Percentiles rank a stretch among this genome's conserved stretches.
Evolutionary conservation across 2,329 filamentous ascomycete species (phyloP).

Genomic region (Harringtonia aguacate): DNA sequence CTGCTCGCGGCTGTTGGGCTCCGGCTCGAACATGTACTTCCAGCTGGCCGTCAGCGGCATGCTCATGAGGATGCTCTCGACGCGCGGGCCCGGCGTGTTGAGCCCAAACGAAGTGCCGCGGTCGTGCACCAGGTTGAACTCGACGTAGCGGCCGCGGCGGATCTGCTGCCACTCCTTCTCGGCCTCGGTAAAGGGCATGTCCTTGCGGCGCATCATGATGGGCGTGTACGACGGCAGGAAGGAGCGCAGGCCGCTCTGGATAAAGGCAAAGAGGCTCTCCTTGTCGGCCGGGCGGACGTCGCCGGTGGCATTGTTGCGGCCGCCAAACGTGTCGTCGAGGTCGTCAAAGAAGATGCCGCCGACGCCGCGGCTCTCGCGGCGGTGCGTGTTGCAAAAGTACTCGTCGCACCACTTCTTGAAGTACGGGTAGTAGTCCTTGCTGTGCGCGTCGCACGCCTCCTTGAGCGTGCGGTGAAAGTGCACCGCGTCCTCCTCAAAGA

Average conservation of each 20-base stretch:
- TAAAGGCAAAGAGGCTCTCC: constrained; percentile 82
- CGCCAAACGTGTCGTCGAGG: constrained; percentile 71
- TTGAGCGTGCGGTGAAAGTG: constrained; percentile 96
- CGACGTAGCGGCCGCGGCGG: constrained; percentile 86
- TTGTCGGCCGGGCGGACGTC: constrained; percentile 38
- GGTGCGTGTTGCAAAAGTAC: constrained; percentile 92
- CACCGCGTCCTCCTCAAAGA: constrained; percentile 94
- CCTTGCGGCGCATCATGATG: constrained; percentile 78
- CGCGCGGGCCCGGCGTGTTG: constrained; percentile 79
- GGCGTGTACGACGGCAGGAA: constrained; percentile 89
- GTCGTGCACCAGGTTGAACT: constrained; percentile 97
- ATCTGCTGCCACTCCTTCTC: constrained; percentile 98
- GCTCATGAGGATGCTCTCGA: constrained; percentile 98
- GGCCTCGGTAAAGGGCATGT: constrained; percentile 76
- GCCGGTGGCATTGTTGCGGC: too few relatives aligned
- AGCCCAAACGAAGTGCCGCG: constrained; percentile 89
- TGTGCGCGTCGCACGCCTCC: constrained; percentile 84
- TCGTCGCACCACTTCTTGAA: constrained; percentile 99
- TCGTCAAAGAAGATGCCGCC: constrained; percentile 99
- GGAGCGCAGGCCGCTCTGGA: constrained; percentile 71
- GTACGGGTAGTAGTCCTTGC: constrained; percentile 79
- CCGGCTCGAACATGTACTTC: constrained; percentile 89
- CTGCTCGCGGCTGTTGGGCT: constrained; percentile 66
- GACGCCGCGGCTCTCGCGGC: constrained; percentile 74
- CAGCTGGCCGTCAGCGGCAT: constrained; percentile 85